Base-by-base conservation (phyloP, 2,329 filamentous ascomycete species). In the Stagonosporopsis tanaceti region DNA sequence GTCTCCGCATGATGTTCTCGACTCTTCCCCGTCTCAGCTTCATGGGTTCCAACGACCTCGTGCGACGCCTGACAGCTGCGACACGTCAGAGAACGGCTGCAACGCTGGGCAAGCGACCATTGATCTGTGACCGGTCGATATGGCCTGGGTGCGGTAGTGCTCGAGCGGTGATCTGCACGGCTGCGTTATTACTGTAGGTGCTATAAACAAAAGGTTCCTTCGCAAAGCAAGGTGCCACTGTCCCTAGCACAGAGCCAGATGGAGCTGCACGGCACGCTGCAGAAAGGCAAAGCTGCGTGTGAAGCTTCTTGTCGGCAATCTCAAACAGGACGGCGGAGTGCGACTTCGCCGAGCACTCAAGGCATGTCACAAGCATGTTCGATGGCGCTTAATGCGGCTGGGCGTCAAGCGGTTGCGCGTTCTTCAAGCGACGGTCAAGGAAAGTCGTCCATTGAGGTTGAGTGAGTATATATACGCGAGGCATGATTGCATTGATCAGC, bases 41-140 rank as follows among this genome's bases (percentile, higher is more conserved):
- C 15, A 8, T 20, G 37, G 42, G 27, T 2, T 20, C 9, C 50
- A 53, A 47, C 27, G 42, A 6, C 34, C 17, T 53, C 34, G 35
- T 47, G 50, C 50, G 50, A 53, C 50, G 41, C 8, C n/a, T 47
- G 42, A 35, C 42, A 41, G 35, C 35, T 53, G 42, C 50, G 42
- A 53, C 50, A 35, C 38, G 50, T 53, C 42, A 41, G 50, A 53
- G 35, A 46, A 35, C 28, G 22, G 34, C 42, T 53, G 50, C 28
- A 22, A 47, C 42, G 42, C 50, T 40, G 27, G 20, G 27, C 15
- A 11, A 14, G 25, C 27, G 11, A 22, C 12, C 34, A 34, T 39
- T 27, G 44, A 37, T 28, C 22, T 44, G 15, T 6, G 6, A 46
- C 41, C 7, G 22, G 6, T 24, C n/a, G 4, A 17, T 8, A 27